A percentile compares a stretch with the other conserved stretches of the same genome.
These are phyloP conservation scores for Nothomitra cinnamomea DNA, from an alignment of 2,329 filamentous ascomycete species.

Conservation along the genomic window DNA sequence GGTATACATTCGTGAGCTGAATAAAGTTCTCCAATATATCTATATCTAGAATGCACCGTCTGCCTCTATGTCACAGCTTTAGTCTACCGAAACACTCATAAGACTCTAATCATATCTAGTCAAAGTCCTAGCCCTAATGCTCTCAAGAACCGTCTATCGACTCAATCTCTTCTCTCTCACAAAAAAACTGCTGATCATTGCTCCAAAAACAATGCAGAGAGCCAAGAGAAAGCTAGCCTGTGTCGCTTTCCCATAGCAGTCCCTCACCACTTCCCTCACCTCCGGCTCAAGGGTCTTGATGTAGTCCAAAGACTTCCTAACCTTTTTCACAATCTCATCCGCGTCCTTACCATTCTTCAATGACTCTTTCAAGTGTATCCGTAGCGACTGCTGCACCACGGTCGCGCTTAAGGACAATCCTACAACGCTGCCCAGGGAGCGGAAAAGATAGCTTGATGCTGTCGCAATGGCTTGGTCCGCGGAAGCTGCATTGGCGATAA, in stretches of 20 bases:
- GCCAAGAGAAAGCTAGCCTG: constrained; percentile 34
- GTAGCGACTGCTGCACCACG: constrained; percentile 51
- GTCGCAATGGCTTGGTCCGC: constrained; percentile 59
- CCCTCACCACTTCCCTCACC: constrained; percentile 40
- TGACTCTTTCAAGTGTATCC: constrained; percentile 34
- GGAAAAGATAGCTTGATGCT: constrained; percentile 68
- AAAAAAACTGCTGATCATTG: constrained; percentile 21
- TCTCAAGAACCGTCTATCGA: constrained; percentile 7
- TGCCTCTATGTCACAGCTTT: no score
- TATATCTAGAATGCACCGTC: no score
- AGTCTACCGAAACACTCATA: no score
- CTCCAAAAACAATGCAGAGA: constrained; percentile 31
- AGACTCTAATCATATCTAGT: no score
- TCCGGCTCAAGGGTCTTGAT: constrained; percentile 46
- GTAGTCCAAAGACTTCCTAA: constrained; percentile 53
- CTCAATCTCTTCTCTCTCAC: constrained; percentile 6
- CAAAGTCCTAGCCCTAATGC: not conserved
- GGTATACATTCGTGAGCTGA: no score
- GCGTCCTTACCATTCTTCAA: constrained; percentile 42
- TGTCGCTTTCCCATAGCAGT: constrained; percentile 45
- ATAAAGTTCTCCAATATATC: no score
- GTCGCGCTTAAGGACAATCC: constrained; percentile 55
- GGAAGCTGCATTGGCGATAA: constrained; percentile 50
- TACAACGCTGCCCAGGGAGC: constrained; percentile 48
- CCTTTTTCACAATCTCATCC: constrained; percentile 47